phyloP scores from a whole-genome alignment of 768 basidiomycete species.

The Wakefieldia striispora region DNA sequence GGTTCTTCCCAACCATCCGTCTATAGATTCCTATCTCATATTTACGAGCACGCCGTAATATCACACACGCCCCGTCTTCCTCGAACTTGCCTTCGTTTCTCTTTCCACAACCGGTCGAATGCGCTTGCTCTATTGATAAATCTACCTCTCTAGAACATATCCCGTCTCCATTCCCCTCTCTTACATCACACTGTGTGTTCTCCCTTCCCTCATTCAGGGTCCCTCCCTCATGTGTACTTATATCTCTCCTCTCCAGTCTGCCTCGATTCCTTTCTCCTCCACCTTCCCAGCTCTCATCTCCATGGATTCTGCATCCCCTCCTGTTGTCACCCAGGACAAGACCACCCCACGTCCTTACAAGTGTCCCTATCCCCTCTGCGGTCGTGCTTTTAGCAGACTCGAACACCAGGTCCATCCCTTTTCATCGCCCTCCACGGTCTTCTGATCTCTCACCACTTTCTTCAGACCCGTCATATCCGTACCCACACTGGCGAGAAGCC shows the following conservation, averaged over 20 bases:
- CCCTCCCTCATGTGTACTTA: constrained; percentile 28
- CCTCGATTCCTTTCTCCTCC: constrained; percentile 11
- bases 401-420: constrained; percentile 80
- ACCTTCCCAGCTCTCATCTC: constrained; percentile 11
- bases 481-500: constrained; percentile 99
- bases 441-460: constrained; percentile 16
- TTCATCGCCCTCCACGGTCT: constrained; percentile 10
- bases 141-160: constrained; percentile 20
- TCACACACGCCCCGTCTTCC: constrained; percentile 23
- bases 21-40: constrained; percentile 30
- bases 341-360: constrained; percentile 81
- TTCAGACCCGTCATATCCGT: constrained; percentile 92
- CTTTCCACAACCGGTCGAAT: constrained; percentile 22
- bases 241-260: constrained; percentile 24
- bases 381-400: constrained; percentile 91
- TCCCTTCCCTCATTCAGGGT: constrained; percentile 13
- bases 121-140: constrained; percentile 20
- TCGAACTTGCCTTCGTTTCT: constrained; percentile 18
- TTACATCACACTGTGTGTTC: constrained; percentile 25
- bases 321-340: constrained; percentile 34
- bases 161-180: constrained; percentile 6
- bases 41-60: constrained; percentile 22
- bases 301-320: constrained; percentile 22
- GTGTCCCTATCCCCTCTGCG: constrained; percentile 89
- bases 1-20: constrained; percentile 17